Base-by-base conservation (phyloP, 768 basidiomycete species). In the Agrocybe pediades region DNA sequence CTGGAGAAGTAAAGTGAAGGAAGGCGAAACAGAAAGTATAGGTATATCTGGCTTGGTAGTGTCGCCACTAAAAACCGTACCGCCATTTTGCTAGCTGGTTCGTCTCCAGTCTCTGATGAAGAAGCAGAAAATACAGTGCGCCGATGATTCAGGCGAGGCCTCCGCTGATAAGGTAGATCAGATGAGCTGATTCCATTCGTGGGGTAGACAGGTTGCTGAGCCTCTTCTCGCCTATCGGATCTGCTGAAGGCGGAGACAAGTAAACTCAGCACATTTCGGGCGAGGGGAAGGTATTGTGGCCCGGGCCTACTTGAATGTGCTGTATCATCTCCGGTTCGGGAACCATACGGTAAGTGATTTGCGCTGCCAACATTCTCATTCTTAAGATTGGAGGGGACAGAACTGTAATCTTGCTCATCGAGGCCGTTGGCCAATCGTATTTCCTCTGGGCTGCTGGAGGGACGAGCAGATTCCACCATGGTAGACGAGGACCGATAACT, bases 1-100 rank as follows among this genome's bases (percentile, higher is more conserved):
- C 87, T 78, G 4, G 83, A 79, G 64, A 85, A 87, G 62, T 88
- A 88, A n/a, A 87, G 64, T 7, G 79, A 75, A 1, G 87, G 86
- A 8, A 88, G 73, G n/a, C 79, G 75, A 15, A 88, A 68, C 2
- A 87, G 75, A 9, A 66, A 24, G 46, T 69, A 54, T 3, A 69
- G 63, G 47, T 72, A 72, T 0, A 68, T 47, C 41, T 69, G 55
- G 8, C 66, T 56, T 0, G 67, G 62, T 33, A 71, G 46, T 5
- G 60, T 62, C 5, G 33, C n/a, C 13, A 36, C 33, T n/a, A 36
- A n/a, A 13, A 36, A 36, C 3, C 11, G 33, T 15, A 36, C 13
- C 13, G 33, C 33, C 11, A 13, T 36, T 36, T 4, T 13, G 4
- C 5, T n/a, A 11, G n/a, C n/a, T 13, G 33, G 3, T 13, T 36